phyloP scores from a whole-genome alignment of 208 protist genomes.

The Crithidia fasciculata region DNA sequence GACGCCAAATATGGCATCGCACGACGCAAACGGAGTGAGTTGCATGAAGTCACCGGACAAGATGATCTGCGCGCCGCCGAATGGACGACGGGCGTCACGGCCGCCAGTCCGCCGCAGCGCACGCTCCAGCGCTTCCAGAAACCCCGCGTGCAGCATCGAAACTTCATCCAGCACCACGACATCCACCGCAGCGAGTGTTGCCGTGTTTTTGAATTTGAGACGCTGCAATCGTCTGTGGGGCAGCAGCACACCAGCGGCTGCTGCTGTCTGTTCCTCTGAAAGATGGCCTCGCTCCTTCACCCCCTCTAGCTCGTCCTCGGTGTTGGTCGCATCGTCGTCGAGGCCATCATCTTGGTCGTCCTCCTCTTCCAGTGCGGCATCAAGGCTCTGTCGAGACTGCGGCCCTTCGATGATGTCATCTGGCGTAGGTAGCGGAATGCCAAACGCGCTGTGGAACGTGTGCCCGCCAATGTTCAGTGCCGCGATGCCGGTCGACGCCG shows the following conservation, averaged over 20 bases:
- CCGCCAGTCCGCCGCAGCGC: conserved; percentile 58
- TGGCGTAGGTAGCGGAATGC: conserved; percentile 48
- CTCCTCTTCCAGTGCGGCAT: conserved; percentile 19
- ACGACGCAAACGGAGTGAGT: conserved; percentile 68
- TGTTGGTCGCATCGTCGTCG: background rate
- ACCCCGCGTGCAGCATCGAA: conserved; percentile 85
- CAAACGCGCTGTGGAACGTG: conserved; percentile 88
- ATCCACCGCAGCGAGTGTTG: conserved; percentile 12
- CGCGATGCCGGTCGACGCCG: conserved; percentile 86
- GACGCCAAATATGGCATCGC: background rate
- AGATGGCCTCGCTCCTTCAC: too few relatives aligned
- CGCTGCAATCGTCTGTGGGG: background rate
- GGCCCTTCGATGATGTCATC: conserved; percentile 11
- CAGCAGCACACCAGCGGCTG: background rate
- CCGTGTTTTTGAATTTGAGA: conserved; percentile 24
- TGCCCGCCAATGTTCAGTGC: conserved; percentile 87
- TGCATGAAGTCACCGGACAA: conserved; percentile 95
- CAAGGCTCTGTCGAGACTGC: background rate
- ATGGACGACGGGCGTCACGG: conserved; percentile 43
- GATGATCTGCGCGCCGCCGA: conserved; percentile 93
- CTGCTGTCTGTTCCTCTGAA: background rate
- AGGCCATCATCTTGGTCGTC: background rate
- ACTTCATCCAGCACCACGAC: conserved; percentile 93
- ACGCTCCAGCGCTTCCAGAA: conserved; percentile 86
- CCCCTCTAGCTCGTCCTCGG: background rate